Evolutionary conservation across 2,329 filamentous ascomycete species (phyloP).

Genomic region (Periglandula ipomoeae): DNA sequence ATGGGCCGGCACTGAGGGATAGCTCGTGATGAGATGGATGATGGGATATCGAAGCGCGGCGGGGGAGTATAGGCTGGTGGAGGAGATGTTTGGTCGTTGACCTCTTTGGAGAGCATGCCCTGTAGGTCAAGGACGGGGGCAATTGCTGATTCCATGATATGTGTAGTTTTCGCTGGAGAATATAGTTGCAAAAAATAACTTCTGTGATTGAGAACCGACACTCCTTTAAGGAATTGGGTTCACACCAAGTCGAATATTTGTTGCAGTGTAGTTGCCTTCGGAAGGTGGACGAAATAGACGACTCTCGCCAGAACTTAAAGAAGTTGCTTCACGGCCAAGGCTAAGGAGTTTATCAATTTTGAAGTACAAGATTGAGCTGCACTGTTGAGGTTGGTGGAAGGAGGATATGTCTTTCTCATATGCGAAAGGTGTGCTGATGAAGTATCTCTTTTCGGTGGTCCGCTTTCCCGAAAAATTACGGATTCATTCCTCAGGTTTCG

Average conservation of each 20-base stretch:
- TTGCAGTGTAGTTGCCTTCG: too few species aligned
- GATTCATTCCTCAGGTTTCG: not conserved
- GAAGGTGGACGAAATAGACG: too few species aligned
- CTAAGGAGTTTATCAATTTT: too few species aligned
- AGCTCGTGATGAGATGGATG: not conserved
- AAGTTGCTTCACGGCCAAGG: too few species aligned
- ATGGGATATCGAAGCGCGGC: constrained; percentile 6
- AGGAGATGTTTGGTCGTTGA: constrained; percentile 13
- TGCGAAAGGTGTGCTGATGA: not conserved
- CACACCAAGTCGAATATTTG: too few species aligned
- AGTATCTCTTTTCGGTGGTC: not conserved
- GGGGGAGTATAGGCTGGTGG: constrained; percentile 23
- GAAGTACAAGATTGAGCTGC: too few species aligned
- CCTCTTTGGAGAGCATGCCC: constrained; percentile 6
- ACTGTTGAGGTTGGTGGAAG: too few species aligned
- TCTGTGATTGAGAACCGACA: too few species aligned
- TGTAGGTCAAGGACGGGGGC: not conserved
- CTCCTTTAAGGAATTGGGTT: too few species aligned
- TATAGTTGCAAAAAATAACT: too few species aligned
- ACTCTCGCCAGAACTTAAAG: too few species aligned
- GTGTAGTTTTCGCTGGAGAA: not conserved
- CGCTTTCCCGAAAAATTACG: not conserved
- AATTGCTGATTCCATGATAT: constrained; percentile 4
- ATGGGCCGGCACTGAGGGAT: not conserved
- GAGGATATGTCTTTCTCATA: too few species aligned